These are phyloP conservation scores for Gossypium davidsonii DNA, from an alignment of 441 rosid genomes.

Conservation along the genomic window DNA sequence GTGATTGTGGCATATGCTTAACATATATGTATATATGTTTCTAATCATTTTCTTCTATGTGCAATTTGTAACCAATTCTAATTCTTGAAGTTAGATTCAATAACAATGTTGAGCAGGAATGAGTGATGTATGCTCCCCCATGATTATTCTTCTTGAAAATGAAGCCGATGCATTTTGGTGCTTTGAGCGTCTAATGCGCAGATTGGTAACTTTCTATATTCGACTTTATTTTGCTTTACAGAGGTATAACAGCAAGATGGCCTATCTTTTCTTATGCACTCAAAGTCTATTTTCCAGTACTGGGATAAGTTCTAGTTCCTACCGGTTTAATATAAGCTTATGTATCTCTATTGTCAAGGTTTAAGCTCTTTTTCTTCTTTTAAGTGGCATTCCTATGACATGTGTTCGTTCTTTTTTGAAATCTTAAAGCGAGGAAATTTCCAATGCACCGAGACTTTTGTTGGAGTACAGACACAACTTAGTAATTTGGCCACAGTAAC, in stretches of 20 bases:
- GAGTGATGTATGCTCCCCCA: conserved; percentile 98
- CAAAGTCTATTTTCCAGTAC: background rate
- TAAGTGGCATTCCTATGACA: conserved; percentile 8
- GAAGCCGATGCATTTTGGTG: conserved; percentile 98
- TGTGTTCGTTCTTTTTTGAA: conserved; percentile 15
- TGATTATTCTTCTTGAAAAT: conserved; percentile 83
- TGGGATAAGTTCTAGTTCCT: background rate
- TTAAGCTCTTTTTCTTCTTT: no score
- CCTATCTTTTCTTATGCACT: background rate
- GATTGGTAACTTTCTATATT: conserved; percentile 51
- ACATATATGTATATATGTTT: background rate
- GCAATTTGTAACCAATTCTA: conserved; percentile 8
- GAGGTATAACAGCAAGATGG: background rate
- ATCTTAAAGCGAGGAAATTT: conserved; percentile 80
- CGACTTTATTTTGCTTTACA: no score
- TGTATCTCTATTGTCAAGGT: no score
- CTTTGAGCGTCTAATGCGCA: conserved; percentile 90
- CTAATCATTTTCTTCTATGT: background rate
- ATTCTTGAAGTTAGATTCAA: conserved; percentile 10
- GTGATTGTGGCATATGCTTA: background rate
- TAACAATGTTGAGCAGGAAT: conserved; percentile 48
- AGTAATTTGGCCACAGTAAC: conserved; percentile 74
- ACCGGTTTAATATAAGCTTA: background rate
- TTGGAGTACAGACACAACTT: conserved; percentile 92
- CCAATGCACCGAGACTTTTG: conserved; percentile 76